These are phyloP conservation scores for Teunomyces aglyptinius DNA, from an alignment of 805 yeast genomes.

Conservation along the genomic window DNA sequence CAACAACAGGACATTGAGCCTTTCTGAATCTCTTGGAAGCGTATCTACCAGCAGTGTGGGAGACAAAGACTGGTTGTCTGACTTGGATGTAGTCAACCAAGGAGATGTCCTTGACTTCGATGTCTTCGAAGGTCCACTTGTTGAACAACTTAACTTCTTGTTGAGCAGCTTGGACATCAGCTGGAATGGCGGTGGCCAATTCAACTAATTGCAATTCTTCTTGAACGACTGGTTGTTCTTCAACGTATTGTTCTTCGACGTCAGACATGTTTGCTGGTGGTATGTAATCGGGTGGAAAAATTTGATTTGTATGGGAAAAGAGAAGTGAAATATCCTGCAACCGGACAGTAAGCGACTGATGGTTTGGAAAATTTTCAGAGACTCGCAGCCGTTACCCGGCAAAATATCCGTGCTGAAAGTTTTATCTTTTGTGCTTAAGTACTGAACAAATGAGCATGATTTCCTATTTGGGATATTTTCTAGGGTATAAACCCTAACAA, in stretches of 20 bases:
- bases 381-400: constrained; percentile 14
- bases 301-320: constrained; percentile 5
- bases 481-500: constrained; percentile 14
- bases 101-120: constrained; percentile 96
- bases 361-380: constrained; percentile 13
- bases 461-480: constrained; percentile 12
- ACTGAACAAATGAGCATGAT: constrained; percentile 14
- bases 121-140: constrained; percentile 99
- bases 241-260: constrained; percentile 64
- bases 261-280: constrained; percentile 66
- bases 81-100: constrained; percentile 97
- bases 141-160: constrained; percentile 96
- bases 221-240: constrained; percentile 69
- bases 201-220: constrained; percentile 80
- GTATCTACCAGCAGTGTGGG: constrained; percentile 99
- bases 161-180: constrained; percentile 93
- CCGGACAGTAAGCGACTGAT: background rate
- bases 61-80: constrained; percentile 94
- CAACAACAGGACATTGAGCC: constrained; percentile 99
- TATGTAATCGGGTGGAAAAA: constrained; percentile 4
- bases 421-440: constrained; percentile 8
- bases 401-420: constrained; percentile 13
- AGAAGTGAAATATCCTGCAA: constrained; percentile 5
- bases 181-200: constrained; percentile 95
- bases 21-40: constrained; percentile 99